A percentile compares a stretch with the other conserved stretches of the same genome.
phyloP scores from a whole-genome alignment of 192 early-diverging fungal species.

The Rhizophagus sp. region DNA sequence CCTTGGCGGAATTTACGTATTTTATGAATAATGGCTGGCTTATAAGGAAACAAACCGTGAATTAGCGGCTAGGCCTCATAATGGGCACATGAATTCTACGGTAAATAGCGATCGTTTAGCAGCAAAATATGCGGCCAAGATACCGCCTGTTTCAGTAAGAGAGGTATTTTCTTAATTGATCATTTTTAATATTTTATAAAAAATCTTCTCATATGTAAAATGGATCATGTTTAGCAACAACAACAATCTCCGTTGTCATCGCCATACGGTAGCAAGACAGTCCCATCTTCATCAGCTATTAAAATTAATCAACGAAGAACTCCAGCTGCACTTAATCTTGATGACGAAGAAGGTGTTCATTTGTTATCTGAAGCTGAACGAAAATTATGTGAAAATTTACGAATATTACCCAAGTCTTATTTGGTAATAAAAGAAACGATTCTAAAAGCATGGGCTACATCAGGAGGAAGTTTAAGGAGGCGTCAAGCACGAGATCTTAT shows the following conservation, averaged over 20 bases:
- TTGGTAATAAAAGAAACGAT: slow-evolving; percentile 91
- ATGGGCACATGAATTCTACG: background rate
- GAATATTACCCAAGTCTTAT: slow-evolving; percentile 88
- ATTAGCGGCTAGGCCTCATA: slow-evolving; percentile 7
- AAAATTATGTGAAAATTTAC: slow-evolving; percentile 76
- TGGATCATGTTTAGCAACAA: background rate
- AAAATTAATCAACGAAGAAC: slow-evolving; percentile 35
- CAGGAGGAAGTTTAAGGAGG: slow-evolving; percentile 66
- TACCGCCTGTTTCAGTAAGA: background rate
- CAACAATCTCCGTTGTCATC: slow-evolving; percentile 20
- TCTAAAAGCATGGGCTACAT: slow-evolving; percentile 78
- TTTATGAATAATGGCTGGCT: background rate
- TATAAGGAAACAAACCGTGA: slow-evolving; percentile 17
- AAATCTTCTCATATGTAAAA: background rate
- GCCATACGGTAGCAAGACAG: slow-evolving; percentile 31
- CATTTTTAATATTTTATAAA: background rate
- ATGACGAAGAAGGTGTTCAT: slow-evolving; percentile 82
- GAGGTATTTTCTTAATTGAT: background rate
- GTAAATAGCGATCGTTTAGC: slow-evolving; percentile 20
- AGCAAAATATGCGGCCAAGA: slow-evolving; percentile 3
- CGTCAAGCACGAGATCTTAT: slow-evolving; percentile 81
- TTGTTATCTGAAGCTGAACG: slow-evolving; percentile 80
- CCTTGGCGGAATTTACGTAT: background rate
- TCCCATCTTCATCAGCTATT: slow-evolving; percentile 26
- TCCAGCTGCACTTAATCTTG: slow-evolving; percentile 75